Evolutionary conservation across 352 stramenopile species (phyloP).

Genomic region (Pythium brachiatum): DNA sequence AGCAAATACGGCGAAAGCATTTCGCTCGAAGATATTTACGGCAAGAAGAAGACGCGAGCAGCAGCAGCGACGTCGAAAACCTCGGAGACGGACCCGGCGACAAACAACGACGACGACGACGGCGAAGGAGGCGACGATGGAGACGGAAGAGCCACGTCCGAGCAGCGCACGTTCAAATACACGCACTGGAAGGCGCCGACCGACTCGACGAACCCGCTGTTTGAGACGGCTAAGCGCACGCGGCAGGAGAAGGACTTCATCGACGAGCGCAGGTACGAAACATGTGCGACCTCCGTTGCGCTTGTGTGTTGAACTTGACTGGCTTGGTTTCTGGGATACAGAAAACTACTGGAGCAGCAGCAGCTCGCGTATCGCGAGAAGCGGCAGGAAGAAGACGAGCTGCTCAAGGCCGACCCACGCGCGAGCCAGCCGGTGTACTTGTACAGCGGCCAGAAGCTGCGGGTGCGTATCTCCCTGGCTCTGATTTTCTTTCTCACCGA

Average conservation of each 20-base stretch:
- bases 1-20: slow-evolving; percentile 92
- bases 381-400: slow-evolving; percentile 34
- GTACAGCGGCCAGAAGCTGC: slow-evolving; percentile 87
- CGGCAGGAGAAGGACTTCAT: slow-evolving; percentile 64
- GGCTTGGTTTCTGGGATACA: neutral
- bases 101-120: slow-evolving; percentile 5
- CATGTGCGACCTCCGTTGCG: neutral
- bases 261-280: slow-evolving; percentile 27
- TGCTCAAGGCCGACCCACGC: slow-evolving; percentile 2
- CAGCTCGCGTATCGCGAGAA: slow-evolving; percentile 38
- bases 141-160: neutral
- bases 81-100: neutral
- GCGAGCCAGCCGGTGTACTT: slow-evolving; percentile 53
- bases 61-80: neutral
- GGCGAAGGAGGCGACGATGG: neutral
- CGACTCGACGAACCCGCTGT: slow-evolving; percentile 66
- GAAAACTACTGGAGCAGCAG: slow-evolving; percentile 31
- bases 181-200: slow-evolving; percentile 66
- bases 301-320: neutral
- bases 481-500: slow-evolving; percentile 2
- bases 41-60: slow-evolving; percentile 15
- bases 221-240: slow-evolving; percentile 44
- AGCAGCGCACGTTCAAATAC: slow-evolving; percentile 3
- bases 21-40: slow-evolving; percentile 86
- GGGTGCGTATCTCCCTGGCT: slow-evolving; percentile 30